These are phyloP conservation scores for Isoetes engelmannii DNA, from an alignment of 83 land plant species.

Conservation along the genomic window DNA sequence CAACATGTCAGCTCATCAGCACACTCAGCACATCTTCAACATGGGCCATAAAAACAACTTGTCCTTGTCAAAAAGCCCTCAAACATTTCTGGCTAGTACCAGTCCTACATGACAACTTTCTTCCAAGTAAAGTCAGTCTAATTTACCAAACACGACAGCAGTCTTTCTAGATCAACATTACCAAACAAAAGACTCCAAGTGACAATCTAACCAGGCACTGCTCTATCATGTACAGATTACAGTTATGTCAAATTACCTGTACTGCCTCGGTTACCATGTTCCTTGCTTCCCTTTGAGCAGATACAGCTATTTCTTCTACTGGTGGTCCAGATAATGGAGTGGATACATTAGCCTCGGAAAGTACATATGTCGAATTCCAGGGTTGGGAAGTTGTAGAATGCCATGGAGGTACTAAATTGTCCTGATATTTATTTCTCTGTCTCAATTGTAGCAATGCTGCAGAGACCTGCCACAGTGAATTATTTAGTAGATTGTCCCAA, in stretches of 20 bases:
- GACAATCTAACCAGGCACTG: no score
- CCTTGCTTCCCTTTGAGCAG: slow-evolving; percentile 61
- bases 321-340: slow-evolving; percentile 39
- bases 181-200: background rate
- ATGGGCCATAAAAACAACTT: background rate
- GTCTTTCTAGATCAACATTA: background rate
- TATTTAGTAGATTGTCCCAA: background rate
- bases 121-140: background rate
- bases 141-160: background rate
- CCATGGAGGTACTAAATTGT: slow-evolving; percentile 40
- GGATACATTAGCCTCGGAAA: slow-evolving; percentile 29
- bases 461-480: slow-evolving; percentile 47
- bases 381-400: slow-evolving; percentile 25
- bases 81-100: background rate
- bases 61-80: slow-evolving; percentile 1
- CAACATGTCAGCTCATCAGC: no score
- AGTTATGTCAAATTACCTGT: slow-evolving; percentile 45
- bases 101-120: slow-evolving; percentile 5
- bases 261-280: slow-evolving; percentile 67
- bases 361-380: slow-evolving; percentile 9
- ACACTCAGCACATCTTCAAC: no score
- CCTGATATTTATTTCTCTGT: slow-evolving; percentile 65
- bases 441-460: slow-evolving; percentile 52
- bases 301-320: slow-evolving; percentile 54
- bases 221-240: background rate